Percentiles rank a stretch among this genome's conserved stretches.
Evolutionary conservation across 345 rosid genomes (phyloP).

Genomic region (Populus euphratica): DNA sequence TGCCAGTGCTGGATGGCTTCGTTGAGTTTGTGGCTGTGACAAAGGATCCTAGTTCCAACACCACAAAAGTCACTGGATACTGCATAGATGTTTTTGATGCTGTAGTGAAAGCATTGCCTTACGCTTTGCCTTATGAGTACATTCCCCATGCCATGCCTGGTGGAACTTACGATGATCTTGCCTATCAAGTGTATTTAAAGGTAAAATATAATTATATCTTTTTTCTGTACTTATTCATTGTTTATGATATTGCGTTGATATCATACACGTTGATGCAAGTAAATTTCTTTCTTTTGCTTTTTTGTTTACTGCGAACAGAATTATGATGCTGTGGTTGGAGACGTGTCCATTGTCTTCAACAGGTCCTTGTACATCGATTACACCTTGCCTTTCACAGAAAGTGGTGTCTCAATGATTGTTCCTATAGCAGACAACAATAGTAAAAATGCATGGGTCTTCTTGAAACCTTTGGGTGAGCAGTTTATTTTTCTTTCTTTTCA

Average conservation of each 20-base stretch:
- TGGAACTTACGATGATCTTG: slow-evolving; percentile 37
- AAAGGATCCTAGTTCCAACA: slow-evolving; percentile 24
- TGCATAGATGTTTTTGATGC: slow-evolving; percentile 76
- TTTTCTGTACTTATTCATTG: neutral
- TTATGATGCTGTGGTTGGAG: slow-evolving; percentile 63
- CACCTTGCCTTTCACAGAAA: slow-evolving; percentile 61
- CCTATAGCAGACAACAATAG: slow-evolving; percentile 33
- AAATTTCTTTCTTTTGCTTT: neutral
- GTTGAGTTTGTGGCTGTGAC: slow-evolving; percentile 21
- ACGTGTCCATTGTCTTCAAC: slow-evolving; percentile 44
- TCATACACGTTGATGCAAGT: neutral
- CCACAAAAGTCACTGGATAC: slow-evolving; percentile 45
- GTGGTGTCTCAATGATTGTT: slow-evolving; percentile 72
- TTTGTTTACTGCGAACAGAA: slow-evolving; percentile 20
- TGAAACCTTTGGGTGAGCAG: slow-evolving; percentile 73
- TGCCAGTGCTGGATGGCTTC: slow-evolving; percentile 35
- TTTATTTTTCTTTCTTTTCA: slow-evolving; percentile 45
- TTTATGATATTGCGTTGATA: neutral
- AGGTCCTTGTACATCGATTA: slow-evolving; percentile 56
- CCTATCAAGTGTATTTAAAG: slow-evolving; percentile 42
- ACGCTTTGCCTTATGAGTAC: slow-evolving; percentile 64
- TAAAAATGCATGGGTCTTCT: slow-evolving; percentile 60
- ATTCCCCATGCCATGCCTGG: slow-evolving; percentile 39
- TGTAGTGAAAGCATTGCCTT: slow-evolving; percentile 66
- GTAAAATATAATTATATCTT: slow-evolving; percentile 17